Conservation (phyloP, 257 asterid genomes). For the Solanum ossicruentum region DNA sequence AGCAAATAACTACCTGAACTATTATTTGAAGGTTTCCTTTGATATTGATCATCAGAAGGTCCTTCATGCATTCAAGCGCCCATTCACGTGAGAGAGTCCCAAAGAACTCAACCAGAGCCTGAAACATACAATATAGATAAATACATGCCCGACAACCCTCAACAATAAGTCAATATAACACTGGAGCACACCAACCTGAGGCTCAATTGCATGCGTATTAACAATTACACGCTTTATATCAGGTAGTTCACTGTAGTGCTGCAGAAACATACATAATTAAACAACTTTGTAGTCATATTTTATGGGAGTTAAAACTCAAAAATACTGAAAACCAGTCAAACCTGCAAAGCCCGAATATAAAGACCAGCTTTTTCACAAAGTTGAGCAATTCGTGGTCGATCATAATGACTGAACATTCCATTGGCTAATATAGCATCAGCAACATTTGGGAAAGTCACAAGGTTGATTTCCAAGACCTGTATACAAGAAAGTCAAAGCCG, state of each 20-base stretch:
- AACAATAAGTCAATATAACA: not conserved
- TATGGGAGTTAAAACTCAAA: not conserved
- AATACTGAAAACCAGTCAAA: constrained; percentile 5
- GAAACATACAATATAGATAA: constrained; percentile 15
- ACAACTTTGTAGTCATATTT: not conserved
- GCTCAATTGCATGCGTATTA: constrained; percentile 99
- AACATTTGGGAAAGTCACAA: constrained; percentile 91
- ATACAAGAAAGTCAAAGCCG: constrained; percentile 1
- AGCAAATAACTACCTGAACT: constrained; percentile 56
- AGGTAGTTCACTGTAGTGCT: constrained; percentile 92
- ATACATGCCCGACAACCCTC: not conserved
- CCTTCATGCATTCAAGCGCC: constrained; percentile 98
- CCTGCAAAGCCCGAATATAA: constrained; percentile 94
- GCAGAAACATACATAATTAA: constrained; percentile 12
- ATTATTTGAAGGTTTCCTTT: constrained; percentile 97
- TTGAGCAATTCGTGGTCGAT: constrained; percentile 90
- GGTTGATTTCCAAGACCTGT: constrained; percentile 94
- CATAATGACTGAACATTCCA: constrained; percentile 98
- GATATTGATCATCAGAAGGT: constrained; percentile 74
- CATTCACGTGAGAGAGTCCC: constrained; percentile 88
- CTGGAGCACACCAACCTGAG: constrained; percentile 51
- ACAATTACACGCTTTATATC: constrained; percentile 97
- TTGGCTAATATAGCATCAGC: constrained; percentile 99
- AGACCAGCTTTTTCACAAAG: constrained; percentile 99
- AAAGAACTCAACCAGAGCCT: constrained; percentile 91